Conservation (phyloP, 176 grass and related monocot genomes). For the barley (Hordeum vulgare) region DNA sequence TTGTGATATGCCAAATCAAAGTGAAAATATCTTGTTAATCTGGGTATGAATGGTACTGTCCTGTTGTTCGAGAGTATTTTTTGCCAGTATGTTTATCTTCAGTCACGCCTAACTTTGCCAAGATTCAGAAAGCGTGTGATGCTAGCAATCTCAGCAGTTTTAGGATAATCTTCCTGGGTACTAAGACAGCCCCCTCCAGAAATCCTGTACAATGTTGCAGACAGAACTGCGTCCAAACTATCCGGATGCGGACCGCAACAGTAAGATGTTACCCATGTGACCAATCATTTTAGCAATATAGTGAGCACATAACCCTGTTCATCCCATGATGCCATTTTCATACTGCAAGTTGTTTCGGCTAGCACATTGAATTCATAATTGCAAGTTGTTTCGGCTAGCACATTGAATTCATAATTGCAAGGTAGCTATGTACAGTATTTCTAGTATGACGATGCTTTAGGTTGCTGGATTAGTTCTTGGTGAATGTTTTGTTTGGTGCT, state of each 20-base stretch:
- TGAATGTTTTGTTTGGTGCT: background rate
- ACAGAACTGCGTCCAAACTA: background rate
- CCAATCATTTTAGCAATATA: background rate
- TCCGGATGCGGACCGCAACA: background rate
- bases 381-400: no score
- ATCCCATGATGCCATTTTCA: background rate
- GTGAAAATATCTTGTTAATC: background rate
- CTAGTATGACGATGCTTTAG: no score
- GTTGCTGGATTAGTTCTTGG: background rate
- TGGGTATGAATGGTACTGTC: no score
- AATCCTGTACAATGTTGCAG: no score
- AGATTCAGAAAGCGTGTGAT: background rate
- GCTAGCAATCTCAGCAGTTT: no score
- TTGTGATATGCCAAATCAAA: background rate
- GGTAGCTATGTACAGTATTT: no score
- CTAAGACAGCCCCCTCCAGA: no score
- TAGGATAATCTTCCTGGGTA: no score
- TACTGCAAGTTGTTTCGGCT: background rate
- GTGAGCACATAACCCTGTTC: background rate
- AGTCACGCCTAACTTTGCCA: background rate
- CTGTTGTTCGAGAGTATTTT: no score
- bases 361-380: background rate
- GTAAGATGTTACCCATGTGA: background rate
- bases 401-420: no score
- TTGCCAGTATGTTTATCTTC: no score